Conservation (phyloP, 345 rosid species). For the Camelina sativa region DNA sequence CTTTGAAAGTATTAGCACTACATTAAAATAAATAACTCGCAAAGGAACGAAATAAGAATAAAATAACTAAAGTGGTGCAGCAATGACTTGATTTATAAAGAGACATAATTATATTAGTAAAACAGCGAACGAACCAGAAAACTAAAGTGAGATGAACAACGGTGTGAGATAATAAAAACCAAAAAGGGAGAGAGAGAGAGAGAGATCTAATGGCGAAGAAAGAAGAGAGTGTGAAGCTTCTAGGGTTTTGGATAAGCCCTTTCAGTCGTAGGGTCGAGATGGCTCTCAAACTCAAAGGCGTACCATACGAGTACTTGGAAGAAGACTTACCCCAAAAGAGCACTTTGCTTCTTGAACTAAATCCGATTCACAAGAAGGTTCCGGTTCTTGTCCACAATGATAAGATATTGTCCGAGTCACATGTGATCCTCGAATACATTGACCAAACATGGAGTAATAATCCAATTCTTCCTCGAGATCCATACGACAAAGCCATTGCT, state of each 20-base stretch:
- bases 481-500: conserved; percentile 48
- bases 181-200: neutral
- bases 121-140: neutral
- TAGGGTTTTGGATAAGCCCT: conserved; percentile 49
- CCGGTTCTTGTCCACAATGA: conserved; percentile 56
- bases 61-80: neutral
- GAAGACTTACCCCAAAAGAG: conserved; percentile 47
- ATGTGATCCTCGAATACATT: conserved; percentile 51
- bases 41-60: neutral
- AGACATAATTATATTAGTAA: neutral
- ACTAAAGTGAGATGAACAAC: neutral
- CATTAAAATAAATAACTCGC: too few species aligned
- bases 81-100: neutral
- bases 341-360: conserved; percentile 43
- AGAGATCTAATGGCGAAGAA: conserved; percentile 23
- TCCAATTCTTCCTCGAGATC: conserved; percentile 52
- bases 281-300: conserved; percentile 49
- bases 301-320: conserved; percentile 46
- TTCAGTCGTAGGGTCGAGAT: conserved; percentile 46
- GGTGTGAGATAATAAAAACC: neutral
- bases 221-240: conserved; percentile 41
- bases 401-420: conserved; percentile 45
- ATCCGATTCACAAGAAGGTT: conserved; percentile 50
- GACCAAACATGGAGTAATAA: conserved; percentile 50
- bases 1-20: too few species aligned